Evolutionary conservation across 2,329 filamentous ascomycete genomes (phyloP).

Genomic region (Drechslera avenae): DNA sequence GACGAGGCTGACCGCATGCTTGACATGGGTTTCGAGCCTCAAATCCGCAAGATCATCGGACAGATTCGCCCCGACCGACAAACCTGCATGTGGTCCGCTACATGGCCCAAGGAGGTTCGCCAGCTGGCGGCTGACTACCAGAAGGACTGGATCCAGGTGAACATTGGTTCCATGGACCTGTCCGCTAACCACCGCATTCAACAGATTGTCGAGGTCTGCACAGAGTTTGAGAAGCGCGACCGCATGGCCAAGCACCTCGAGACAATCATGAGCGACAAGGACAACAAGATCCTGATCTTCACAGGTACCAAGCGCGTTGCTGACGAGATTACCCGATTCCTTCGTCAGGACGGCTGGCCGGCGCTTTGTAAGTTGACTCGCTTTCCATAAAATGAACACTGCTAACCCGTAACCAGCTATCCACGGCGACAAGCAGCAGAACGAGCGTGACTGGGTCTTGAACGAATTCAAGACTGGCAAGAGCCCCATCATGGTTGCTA

Average conservation of each 20-base stretch:
- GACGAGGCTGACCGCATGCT: constrained; percentile 99
- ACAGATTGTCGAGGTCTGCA: constrained; percentile 95
- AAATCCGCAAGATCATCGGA: constrained; percentile 97
- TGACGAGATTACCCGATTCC: constrained; percentile 95
- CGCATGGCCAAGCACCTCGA: constrained; percentile 97
- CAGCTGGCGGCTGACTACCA: constrained; percentile 89
- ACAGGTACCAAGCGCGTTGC: constrained; percentile 86
- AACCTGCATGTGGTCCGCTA: constrained; percentile 99
- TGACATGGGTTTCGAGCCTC: constrained; percentile 99
- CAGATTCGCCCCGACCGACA: constrained; percentile 98
- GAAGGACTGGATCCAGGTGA: constrained; percentile 97
- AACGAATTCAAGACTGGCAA: constrained; percentile 99
- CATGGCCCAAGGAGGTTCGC: constrained; percentile 98
- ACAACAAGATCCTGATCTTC: constrained; percentile 95
- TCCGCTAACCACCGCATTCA: constrained; percentile 98
- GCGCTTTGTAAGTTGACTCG: constrained; percentile 75
- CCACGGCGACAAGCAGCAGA: constrained; percentile 99
- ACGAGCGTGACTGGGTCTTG: constrained; percentile 98
- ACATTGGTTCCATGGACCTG: constrained; percentile 94
- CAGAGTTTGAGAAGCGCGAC: constrained; percentile 96
- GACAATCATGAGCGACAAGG: constrained; percentile 95
- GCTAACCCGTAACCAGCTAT: constrained; percentile 69
- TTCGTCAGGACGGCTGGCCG: constrained; percentile 97
- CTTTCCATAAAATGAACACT: constrained; percentile 6
- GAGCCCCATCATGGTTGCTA: constrained; percentile 99